A percentile compares a stretch with the other conserved stretches of the same genome.
phyloP scores from a whole-genome alignment of 2,329 filamentous ascomycete species.

The Colletotrichum sp. region DNA sequence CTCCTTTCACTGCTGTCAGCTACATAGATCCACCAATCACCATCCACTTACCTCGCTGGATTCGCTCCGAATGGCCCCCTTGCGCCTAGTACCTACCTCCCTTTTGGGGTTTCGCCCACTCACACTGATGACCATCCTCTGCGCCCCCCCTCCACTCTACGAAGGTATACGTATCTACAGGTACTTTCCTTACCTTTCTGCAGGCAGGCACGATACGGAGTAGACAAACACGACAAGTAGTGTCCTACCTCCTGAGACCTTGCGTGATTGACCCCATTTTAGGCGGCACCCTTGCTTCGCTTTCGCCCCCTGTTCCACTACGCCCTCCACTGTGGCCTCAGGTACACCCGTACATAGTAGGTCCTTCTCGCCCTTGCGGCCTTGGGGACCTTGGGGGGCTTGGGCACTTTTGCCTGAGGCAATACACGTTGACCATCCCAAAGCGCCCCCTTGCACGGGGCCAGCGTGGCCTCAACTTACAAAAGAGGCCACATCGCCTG shows the following conservation, averaged over 20 bases:
- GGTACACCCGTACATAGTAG: not conserved
- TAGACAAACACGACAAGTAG: not conserved
- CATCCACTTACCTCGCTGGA: not conserved
- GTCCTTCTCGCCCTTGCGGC: not conserved
- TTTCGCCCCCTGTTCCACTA: not conserved
- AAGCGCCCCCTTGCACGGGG: not conserved
- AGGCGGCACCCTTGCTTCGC: not conserved
- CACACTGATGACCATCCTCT: not conserved
- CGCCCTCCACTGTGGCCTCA: not conserved
- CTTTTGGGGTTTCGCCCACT: slow-evolving; percentile 3
- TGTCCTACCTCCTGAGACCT: not conserved
- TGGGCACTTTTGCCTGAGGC: slow-evolving; percentile 6
- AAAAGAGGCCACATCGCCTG: slow-evolving; percentile 24
- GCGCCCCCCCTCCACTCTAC: not conserved
- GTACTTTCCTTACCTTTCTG: not conserved
- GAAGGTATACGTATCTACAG: not conserved
- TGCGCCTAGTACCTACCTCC: not conserved
- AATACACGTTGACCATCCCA: not conserved
- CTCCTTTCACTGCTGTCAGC: not conserved
- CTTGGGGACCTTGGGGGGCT: not conserved
- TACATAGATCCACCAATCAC: slow-evolving; percentile 2
- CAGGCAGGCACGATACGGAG: not conserved
- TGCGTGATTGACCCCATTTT: slow-evolving; percentile 4
- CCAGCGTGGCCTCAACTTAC: slow-evolving; percentile 23
- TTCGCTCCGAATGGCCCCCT: not conserved